Conservation (phyloP, 169 alveolate genomes). For the Cyclospora cayetanensis region DNA sequence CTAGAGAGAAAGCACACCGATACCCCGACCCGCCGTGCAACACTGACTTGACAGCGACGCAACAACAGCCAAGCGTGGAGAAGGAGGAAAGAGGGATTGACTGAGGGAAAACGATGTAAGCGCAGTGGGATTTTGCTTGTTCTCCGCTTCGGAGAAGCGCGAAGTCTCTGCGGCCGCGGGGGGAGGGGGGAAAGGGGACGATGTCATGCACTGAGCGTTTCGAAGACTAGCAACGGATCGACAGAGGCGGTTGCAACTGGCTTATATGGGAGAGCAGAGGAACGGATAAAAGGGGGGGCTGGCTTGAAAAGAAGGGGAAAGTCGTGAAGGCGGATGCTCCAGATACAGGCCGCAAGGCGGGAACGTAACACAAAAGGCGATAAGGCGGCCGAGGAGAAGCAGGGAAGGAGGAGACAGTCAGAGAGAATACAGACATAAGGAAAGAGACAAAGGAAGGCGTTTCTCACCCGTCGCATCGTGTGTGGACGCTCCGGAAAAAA, state of each 20-base stretch:
- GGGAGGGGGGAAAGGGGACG: no score
- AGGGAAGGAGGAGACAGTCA: background rate
- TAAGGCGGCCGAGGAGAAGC: background rate
- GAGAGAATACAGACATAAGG: background rate
- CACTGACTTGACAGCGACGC: no score
- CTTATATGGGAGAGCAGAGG: conserved; percentile 9
- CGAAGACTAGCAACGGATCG: no score
- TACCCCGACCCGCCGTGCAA: no score
- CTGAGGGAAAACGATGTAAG: background rate
- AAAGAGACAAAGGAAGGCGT: background rate
- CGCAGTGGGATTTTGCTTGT: no score
- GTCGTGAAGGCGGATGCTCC: no score
- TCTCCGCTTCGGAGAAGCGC: no score
- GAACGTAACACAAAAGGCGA: background rate
- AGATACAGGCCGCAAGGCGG: no score
- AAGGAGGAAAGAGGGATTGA: background rate
- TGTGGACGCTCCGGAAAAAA: conserved; percentile 84
- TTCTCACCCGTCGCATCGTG: conserved; percentile 85
- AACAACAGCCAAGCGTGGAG: background rate
- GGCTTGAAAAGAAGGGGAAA: background rate
- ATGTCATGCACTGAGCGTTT: no score
- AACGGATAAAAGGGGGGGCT: background rate
- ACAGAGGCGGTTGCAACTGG: no score
- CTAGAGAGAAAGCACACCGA: no score
- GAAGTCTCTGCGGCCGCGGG: no score